These are phyloP conservation scores for Epichloe uncinata DNA, from an alignment of 2,329 filamentous ascomycete species.

Conservation along the genomic window DNA sequence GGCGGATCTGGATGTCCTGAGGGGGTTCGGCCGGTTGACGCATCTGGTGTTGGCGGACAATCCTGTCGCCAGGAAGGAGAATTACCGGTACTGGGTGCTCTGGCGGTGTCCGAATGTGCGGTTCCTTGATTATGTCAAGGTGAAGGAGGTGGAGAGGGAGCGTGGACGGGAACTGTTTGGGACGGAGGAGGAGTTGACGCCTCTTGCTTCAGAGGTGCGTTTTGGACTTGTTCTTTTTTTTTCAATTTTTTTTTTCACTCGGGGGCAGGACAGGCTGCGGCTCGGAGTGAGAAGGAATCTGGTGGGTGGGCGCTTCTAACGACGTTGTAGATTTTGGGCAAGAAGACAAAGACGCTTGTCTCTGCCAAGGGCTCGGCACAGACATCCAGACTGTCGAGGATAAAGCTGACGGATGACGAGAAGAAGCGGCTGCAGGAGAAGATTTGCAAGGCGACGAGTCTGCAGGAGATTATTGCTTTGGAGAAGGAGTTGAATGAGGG, in stretches of 20 bases:
- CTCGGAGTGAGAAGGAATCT: no score
- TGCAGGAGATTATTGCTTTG: conserved; percentile 79
- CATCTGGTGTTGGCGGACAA: conserved; percentile 78
- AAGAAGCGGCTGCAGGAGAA: conserved; percentile 72
- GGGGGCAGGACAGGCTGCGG: no score
- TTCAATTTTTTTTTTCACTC: background rate
- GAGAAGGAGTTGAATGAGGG: conserved; percentile 92
- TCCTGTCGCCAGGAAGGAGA: conserved; percentile 83
- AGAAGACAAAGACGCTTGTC: conserved; percentile 62
- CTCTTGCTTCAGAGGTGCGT: conserved; percentile 56
- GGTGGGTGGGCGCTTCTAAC: conserved; percentile 1
- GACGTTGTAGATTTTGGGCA: conserved; percentile 56
- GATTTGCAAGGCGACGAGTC: conserved; percentile 76
- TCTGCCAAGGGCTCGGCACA: conserved; percentile 30
- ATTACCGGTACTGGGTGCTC: conserved; percentile 86
- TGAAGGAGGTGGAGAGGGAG: conserved; percentile 71
- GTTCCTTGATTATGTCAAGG: conserved; percentile 86
- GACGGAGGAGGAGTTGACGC: conserved; percentile 61
- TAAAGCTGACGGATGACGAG: conserved; percentile 81
- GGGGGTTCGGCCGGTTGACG: conserved; percentile 54
- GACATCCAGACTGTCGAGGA: conserved; percentile 55
- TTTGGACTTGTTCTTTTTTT: background rate
- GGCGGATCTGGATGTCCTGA: conserved; percentile 74
- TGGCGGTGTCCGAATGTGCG: conserved; percentile 75
- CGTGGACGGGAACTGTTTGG: conserved; percentile 75